Percentiles rank a stretch among this genome's conserved stretches.
These are phyloP conservation scores for Penicillium arizonense DNA, from an alignment of 495 filamentous ascomycete genomes.

Conservation along the genomic window DNA sequence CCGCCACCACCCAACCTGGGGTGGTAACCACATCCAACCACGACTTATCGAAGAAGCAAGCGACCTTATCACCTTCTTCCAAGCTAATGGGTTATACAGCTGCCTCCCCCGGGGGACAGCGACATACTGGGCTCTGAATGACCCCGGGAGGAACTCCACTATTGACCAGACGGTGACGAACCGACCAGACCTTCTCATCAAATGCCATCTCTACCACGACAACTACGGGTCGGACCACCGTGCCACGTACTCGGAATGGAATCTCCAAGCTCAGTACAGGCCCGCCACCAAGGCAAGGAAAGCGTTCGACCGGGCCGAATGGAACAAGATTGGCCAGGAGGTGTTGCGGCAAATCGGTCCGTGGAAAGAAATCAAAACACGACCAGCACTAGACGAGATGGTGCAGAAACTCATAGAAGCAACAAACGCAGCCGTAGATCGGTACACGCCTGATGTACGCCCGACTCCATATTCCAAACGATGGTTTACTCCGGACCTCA, in stretches of 20 bases:
- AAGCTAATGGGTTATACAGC: constrained; percentile 6
- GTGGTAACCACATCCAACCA: constrained; percentile 11
- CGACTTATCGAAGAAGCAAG: constrained; percentile 17
- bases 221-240: constrained; percentile 21
- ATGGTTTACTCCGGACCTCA: constrained; percentile 25
- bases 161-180: constrained; percentile 19
- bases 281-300: constrained; percentile 12
- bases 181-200: constrained; percentile 9
- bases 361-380: constrained; percentile 7
- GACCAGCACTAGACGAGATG: constrained; percentile 12
- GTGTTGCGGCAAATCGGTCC: constrained; percentile 5
- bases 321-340: constrained; percentile 14
- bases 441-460: constrained; percentile 2
- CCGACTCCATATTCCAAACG: constrained; percentile 21
- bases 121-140: constrained; percentile 17
- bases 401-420: constrained; percentile 9
- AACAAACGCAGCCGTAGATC: constrained; percentile 7
- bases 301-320: constrained; percentile 24
- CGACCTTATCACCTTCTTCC: constrained; percentile 18
- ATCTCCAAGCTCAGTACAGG: constrained; percentile 5
- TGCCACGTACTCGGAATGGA: constrained; percentile 24
- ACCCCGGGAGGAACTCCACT: constrained; percentile 16
- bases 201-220: constrained; percentile 20
- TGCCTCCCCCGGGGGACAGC: constrained; percentile 15
- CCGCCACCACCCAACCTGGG: constrained; percentile 21